Evolutionary conservation across 768 basidiomycete species (phyloP).

Genomic region (Cystobasidium onofrii): DNA sequence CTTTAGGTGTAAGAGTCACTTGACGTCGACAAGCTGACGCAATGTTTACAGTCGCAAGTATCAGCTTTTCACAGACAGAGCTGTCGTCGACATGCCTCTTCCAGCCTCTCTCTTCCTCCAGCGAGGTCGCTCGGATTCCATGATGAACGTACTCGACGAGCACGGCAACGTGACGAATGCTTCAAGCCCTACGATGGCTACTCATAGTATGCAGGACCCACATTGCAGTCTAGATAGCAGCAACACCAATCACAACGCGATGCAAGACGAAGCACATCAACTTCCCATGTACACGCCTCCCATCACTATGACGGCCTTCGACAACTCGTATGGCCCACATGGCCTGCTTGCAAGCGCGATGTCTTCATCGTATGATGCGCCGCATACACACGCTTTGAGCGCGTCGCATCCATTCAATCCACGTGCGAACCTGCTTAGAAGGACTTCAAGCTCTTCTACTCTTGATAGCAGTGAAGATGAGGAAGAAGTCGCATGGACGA

Average conservation of each 20-base stretch:
- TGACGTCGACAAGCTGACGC: neutral
- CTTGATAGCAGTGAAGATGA: neutral
- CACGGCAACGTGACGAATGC: neutral
- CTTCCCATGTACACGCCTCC: neutral
- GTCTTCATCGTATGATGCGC: neutral
- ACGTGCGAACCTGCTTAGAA: neutral
- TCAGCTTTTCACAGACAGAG: neutral
- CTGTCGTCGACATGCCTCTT: neutral
- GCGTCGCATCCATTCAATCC: neutral
- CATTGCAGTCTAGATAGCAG: neutral
- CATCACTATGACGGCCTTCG: constrained; percentile 4
- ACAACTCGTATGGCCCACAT: neutral
- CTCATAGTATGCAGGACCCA: neutral
- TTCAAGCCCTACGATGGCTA: neutral
- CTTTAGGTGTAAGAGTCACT: neutral
- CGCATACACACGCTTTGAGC: neutral
- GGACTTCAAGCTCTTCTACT: neutral
- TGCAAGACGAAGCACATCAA: neutral
- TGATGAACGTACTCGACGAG: neutral
- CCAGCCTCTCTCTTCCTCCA: constrained; percentile 5
- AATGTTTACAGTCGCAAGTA: neutral
- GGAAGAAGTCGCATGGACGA: neutral
- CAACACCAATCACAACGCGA: neutral
- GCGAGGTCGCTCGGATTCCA: neutral
- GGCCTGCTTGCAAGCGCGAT: neutral